Evolutionary conservation across 805 yeast species (phyloP), one percentile per base, ranked within the genome.

Genomic region (Kazachstania kunashirensis): DNA sequence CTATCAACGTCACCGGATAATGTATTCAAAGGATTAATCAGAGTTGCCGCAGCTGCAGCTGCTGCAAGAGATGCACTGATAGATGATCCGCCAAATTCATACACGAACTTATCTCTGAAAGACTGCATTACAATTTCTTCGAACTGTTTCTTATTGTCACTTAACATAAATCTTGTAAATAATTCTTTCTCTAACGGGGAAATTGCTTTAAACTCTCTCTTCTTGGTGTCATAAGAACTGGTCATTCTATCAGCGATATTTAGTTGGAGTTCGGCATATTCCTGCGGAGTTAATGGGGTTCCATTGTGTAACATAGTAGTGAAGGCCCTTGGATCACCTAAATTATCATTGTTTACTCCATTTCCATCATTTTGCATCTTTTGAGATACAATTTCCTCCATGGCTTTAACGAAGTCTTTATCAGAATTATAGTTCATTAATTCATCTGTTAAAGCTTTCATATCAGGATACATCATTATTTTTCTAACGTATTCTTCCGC

Each of bases 401-500:
- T 79, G 70, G 84, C 78, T 44, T 79, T 79, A 23, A 84, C 70
- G 44, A 85, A 83, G 29, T 77, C 73, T 44, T 71, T 70, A n/a
- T 94, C 95, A 43, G 81, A 84, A 51, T 33, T 38, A 28, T 44
- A 47, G 46, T 73, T 74, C 47, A 84, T 66, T 19, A 86, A 57
- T 50, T 84, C 94, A 46, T 84, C 94, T 1, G 95, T 92, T 29
- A 86, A 71, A 3, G 79, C 65, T 44, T 70, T 59, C 39, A 73
- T 63, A 11, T 75, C 76, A 25, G 63, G 60, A 32, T 60, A 63
- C 43, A 49, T 47, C 50, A 55, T 45, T 46, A 55, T 47, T 36
- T 52, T 50, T 25, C 49, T 45, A 1, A 57, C 59, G 33, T 53
- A 56, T 33, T 55, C 61, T 31, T 56, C 45, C 2, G 62, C 61